A percentile compares a stretch with the other conserved stretches of the same genome.
These are phyloP conservation scores for Henckelia pumila DNA, from an alignment of 257 asterid species.

Conservation along the genomic window DNA sequence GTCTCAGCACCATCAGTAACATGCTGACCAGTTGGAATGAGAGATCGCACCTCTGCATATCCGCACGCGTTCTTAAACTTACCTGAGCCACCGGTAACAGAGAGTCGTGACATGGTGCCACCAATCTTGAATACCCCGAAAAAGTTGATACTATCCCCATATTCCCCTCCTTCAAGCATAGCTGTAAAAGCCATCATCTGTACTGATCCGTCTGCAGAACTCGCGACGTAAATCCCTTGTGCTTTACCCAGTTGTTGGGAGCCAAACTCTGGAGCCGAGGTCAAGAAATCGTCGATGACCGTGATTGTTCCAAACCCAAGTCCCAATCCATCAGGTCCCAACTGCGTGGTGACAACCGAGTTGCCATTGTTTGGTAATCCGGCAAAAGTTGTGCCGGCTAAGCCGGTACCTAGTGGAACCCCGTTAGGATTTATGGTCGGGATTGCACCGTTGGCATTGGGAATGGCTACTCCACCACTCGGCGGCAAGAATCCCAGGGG, in stretches of 20 bases:
- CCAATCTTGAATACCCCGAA: conserved; percentile 65
- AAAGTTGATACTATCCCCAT: conserved; percentile 50
- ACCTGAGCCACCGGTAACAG: conserved; percentile 75
- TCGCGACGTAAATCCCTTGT: conserved; percentile 67
- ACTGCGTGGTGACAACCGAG: conserved; percentile 23
- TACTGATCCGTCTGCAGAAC: conserved; percentile 63
- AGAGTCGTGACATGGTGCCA: conserved; percentile 54
- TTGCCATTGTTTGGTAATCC: conserved; percentile 18
- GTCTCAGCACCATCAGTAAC: conserved; percentile 44
- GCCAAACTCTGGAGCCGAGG: conserved; percentile 44
- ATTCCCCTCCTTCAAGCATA: conserved; percentile 55
- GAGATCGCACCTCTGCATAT: conserved; percentile 50
- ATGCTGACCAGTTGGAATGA: conserved; percentile 48
- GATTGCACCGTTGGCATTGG: conserved; percentile 77
- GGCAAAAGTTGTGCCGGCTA: conserved; percentile 42
- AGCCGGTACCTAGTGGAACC: conserved; percentile 77
- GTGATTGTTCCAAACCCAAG: conserved; percentile 61
- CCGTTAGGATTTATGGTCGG: conserved; percentile 67
- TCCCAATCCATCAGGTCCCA: conserved; percentile 52
- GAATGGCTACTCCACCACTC: conserved; percentile 56
- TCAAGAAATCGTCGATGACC: conserved; percentile 57
- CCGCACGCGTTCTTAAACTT: conserved; percentile 74
- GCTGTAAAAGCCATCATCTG: conserved; percentile 79
- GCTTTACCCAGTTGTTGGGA: conserved; percentile 64
- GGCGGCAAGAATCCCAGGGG: conserved; percentile 81